Percentiles rank a stretch among this genome's conserved stretches.
phyloP scores from a whole-genome alignment of 2,329 filamentous ascomycete species.

The Pleochaeta shiraiana region DNA sequence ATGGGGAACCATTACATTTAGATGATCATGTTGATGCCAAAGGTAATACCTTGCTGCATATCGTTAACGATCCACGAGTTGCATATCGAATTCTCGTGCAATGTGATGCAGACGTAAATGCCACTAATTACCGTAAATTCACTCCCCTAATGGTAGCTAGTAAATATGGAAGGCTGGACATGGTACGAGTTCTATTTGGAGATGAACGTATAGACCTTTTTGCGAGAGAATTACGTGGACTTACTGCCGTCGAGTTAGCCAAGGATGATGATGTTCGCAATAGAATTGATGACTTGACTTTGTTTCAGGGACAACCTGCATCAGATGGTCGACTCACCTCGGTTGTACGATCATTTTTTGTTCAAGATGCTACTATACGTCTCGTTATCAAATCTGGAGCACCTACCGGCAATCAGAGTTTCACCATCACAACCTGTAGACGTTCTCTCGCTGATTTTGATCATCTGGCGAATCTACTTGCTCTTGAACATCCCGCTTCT shows the following conservation, averaged over 20 bases:
- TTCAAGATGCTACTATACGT: conserved; percentile 85
- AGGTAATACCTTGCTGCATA: conserved; percentile 88
- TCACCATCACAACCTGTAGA: conserved; percentile 86
- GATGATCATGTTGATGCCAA: conserved; percentile 87
- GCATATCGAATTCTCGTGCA: conserved; percentile 53
- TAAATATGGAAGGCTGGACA: conserved; percentile 90
- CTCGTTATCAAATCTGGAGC: conserved; percentile 89
- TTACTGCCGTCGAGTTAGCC: conserved; percentile 88
- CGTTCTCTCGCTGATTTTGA: conserved; percentile 80
- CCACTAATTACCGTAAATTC: conserved; percentile 83
- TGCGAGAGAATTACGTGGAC: conserved; percentile 62
- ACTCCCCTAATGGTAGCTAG: conserved; percentile 95
- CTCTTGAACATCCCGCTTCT: conserved; percentile 80
- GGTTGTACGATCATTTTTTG: conserved; percentile 88
- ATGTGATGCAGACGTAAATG: conserved; percentile 92
- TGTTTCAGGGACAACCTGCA: conserved; percentile 53
- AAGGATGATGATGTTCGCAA: conserved; percentile 97
- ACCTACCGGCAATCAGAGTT: conserved; percentile 47
- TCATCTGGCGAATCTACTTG: conserved; percentile 62
- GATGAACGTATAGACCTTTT: conserved; percentile 74
- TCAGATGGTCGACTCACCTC: conserved; percentile 69
- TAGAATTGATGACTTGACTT: conserved; percentile 77
- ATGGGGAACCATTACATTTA: conserved; percentile 61
- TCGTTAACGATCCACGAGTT: conserved; percentile 68
- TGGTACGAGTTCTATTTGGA: conserved; percentile 70